A percentile compares a stretch with the other conserved stretches of the same genome.
Evolutionary conservation across 192 early-diverging fungal genomes (phyloP).

Genomic region (Coemansia sp.): DNA sequence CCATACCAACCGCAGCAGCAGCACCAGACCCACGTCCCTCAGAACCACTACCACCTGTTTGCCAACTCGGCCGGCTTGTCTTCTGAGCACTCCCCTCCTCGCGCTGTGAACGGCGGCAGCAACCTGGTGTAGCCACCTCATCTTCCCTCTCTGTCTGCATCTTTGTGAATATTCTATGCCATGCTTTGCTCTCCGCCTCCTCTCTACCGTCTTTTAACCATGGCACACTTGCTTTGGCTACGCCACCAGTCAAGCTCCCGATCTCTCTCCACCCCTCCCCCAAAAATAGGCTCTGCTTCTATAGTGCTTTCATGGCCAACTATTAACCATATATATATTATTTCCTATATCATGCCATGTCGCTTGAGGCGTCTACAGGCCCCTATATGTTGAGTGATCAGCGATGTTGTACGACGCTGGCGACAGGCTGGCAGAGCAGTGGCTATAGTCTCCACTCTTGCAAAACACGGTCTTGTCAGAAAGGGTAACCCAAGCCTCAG

Average conservation of each 20-base stretch:
- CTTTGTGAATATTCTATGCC: constrained; percentile 30
- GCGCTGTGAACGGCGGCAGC: constrained; percentile 17
- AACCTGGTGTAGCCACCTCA: constrained; percentile 7
- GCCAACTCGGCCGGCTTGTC: constrained; percentile 11
- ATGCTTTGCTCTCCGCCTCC: neutral
- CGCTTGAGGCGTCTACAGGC: constrained; percentile 8
- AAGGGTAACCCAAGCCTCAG: constrained; percentile 28
- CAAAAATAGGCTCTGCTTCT: constrained; percentile 4
- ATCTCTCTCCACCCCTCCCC: neutral
- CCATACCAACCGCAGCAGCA: neutral
- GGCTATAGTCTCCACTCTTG: constrained; percentile 14
- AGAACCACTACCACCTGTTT: constrained; percentile 36
- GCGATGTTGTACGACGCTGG: constrained; percentile 1
- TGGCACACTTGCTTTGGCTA: neutral
- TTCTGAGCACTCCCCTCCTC: constrained; percentile 13
- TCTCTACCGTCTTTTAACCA: neutral
- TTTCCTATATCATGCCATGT: neutral
- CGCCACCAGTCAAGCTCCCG: no score
- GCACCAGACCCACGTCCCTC: constrained; percentile 8
- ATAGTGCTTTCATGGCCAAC: neutral
- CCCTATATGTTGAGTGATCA: constrained; percentile 28
- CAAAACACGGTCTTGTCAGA: constrained; percentile 17
- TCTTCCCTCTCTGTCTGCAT: neutral
- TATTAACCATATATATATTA: neutral
- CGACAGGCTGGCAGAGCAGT: constrained; percentile 29